Conservation (phyloP, 306 rosid genomes). For the Pyrus pyrifolia region DNA sequence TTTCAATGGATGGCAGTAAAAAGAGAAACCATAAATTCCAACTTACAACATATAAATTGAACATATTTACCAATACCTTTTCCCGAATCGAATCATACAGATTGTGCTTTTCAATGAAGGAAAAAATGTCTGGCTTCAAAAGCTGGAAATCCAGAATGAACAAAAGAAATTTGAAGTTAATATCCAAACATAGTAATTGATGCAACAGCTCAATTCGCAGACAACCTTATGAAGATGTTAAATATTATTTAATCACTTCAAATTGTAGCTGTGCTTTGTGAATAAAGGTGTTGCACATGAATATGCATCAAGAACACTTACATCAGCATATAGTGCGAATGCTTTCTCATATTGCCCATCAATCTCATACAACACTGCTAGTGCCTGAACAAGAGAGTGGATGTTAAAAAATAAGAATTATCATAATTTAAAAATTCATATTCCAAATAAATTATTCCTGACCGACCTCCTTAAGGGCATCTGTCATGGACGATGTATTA, state of each 20-base stretch:
- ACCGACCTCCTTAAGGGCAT: slow-evolving; percentile 79
- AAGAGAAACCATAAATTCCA: slow-evolving; percentile 8
- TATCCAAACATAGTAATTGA: neutral
- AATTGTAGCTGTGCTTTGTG: slow-evolving; percentile 4
- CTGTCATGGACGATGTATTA: slow-evolving; percentile 75
- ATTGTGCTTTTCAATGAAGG: slow-evolving; percentile 81
- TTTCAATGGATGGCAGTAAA: slow-evolving; percentile 3
- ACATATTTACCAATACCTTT: slow-evolving; percentile 51
- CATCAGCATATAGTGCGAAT: slow-evolving; percentile 90
- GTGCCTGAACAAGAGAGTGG: slow-evolving; percentile 51
- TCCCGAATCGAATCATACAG: slow-evolving; percentile 69
- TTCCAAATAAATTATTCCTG: neutral
- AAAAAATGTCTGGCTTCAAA: slow-evolving; percentile 79
- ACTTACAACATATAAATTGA: neutral
- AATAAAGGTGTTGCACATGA: neutral
- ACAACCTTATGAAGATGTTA: neutral
- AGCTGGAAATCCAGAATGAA: slow-evolving; percentile 53
- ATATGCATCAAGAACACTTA: slow-evolving; percentile 40
- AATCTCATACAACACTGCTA: slow-evolving; percentile 82
- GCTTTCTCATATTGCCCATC: slow-evolving; percentile 82
- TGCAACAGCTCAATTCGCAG: slow-evolving; percentile 1
- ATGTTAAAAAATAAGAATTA: slow-evolving; percentile 7
- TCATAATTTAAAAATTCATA: slow-evolving; percentile 8
- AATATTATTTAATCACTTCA: neutral
- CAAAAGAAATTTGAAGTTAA: slow-evolving; percentile 6